Percentiles rank a stretch among this genome's conserved stretches.
These are phyloP conservation scores for Aspergillus sclerotialis DNA, from an alignment of 2,329 filamentous ascomycete genomes.

Conservation along the genomic window DNA sequence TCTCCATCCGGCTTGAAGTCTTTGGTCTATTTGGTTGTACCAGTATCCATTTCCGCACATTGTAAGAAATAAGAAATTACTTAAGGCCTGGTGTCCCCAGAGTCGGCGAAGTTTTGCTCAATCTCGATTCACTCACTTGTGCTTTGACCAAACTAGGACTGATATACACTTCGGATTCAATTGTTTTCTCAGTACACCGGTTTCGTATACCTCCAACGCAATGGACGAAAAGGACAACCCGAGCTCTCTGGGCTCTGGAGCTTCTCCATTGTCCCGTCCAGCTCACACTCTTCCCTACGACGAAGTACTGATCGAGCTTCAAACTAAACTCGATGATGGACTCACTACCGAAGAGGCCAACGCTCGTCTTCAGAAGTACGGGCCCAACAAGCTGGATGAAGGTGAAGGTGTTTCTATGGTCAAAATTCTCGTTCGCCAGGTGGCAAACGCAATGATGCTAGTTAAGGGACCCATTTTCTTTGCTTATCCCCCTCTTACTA, in stretches of 20 bases:
- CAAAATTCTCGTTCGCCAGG: constrained; percentile 60
- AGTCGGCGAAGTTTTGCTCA: too few relatives aligned
- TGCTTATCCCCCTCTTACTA: constrained; percentile 1
- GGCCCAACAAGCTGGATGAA: constrained; percentile 59
- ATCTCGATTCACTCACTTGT: too few relatives aligned
- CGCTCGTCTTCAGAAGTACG: constrained; percentile 48
- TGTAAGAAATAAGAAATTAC: too few relatives aligned
- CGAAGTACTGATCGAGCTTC: constrained; percentile 48
- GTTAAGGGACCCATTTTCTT: constrained; percentile 33
- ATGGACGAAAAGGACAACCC: constrained; percentile 6
- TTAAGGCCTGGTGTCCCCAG: too few relatives aligned
- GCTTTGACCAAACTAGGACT: too few relatives aligned
- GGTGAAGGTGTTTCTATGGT: constrained; percentile 60
- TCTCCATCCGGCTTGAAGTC: too few relatives aligned
- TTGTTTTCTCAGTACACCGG: too few relatives aligned
- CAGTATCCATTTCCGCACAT: too few relatives aligned
- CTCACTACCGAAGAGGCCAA: constrained; percentile 50
- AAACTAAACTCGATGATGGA: constrained; percentile 49
- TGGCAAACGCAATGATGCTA: constrained; percentile 62
- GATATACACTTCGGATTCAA: too few relatives aligned
- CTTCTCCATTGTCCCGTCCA: constrained; percentile 48
- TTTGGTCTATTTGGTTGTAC: too few relatives aligned
- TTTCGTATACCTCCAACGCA: too few relatives aligned
- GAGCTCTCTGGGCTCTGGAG: constrained; percentile 12
- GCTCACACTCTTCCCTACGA: constrained; percentile 53